Conservation (phyloP, 257 asterid genomes). For the Solanum bukasovii region DNA sequence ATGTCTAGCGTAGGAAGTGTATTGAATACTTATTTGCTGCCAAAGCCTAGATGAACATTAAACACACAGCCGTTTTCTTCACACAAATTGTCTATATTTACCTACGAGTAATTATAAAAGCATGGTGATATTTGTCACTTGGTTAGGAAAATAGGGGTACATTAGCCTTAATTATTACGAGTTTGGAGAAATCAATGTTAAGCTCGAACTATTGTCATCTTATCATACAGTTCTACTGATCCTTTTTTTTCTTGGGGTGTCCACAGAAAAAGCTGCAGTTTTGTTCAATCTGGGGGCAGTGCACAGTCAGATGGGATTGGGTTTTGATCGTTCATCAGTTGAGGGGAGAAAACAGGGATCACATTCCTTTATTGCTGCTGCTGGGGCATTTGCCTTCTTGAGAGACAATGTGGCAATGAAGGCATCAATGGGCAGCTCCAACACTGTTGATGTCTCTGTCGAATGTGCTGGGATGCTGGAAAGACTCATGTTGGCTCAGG, state of each 20-base stretch:
- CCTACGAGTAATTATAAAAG: not conserved
- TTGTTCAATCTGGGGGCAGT: conserved; percentile 92
- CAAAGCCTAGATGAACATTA: not conserved
- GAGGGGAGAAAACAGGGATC: conserved; percentile 96
- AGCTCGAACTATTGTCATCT: not conserved
- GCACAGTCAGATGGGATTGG: conserved; percentile 88
- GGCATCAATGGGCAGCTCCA: conserved; percentile 76
- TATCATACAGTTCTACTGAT: not conserved
- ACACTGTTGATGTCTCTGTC: conserved; percentile 72
- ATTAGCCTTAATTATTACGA: not conserved
- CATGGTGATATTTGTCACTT: not conserved
- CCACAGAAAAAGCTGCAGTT: conserved; percentile 85
- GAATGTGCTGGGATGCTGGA: conserved; percentile 96
- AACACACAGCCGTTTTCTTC: not conserved
- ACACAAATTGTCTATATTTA: not conserved
- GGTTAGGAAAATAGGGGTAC: not conserved
- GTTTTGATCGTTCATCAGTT: conserved; percentile 75
- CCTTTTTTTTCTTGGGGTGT: not conserved
- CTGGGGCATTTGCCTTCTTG: conserved; percentile 86
- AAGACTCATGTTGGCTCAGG: conserved; percentile 95
- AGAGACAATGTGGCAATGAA: conserved; percentile 84
- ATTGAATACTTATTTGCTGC: not conserved
- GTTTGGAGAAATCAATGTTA: not conserved
- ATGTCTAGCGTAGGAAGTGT: not conserved
- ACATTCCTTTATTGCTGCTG: conserved; percentile 86